These are phyloP conservation scores for Hymenoscyphus salicellus DNA, from an alignment of 2,329 filamentous ascomycete genomes.

Conservation along the genomic window DNA sequence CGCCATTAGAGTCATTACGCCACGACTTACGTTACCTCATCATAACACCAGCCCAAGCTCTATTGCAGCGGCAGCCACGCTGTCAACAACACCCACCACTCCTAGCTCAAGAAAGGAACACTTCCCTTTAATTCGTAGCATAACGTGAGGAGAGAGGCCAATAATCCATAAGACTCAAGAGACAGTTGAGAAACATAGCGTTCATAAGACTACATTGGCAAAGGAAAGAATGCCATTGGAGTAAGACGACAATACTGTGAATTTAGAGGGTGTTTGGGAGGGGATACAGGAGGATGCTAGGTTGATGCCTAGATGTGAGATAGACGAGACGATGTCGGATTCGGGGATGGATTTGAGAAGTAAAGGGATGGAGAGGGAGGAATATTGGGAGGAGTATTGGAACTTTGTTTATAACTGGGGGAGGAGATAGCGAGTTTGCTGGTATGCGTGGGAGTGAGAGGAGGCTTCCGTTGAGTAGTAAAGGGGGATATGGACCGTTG, in stretches of 20 bases:
- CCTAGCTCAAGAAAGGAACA: not conserved
- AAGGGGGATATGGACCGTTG: not conserved
- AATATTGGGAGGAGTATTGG: not conserved
- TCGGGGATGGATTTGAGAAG: not conserved
- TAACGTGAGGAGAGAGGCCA: slow-evolving; percentile 6
- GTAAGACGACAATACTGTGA: not conserved
- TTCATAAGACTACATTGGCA: not conserved
- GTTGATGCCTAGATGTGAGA: slow-evolving; percentile 4
- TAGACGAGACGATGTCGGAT: not conserved
- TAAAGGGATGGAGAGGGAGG: not conserved
- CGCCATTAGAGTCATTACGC: no score
- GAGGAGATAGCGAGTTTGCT: not conserved
- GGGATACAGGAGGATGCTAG: not conserved
- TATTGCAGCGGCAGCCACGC: not conserved
- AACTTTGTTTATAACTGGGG: not conserved
- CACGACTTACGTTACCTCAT: no score
- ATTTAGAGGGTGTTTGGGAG: not conserved
- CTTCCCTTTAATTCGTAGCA: slow-evolving; percentile 3
- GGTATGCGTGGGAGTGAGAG: not conserved
- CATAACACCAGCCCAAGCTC: not conserved
- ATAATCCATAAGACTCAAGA: slow-evolving; percentile 7
- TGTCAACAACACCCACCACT: not conserved
- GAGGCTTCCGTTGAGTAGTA: not conserved
- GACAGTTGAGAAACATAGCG: not conserved
- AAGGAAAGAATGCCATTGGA: slow-evolving; percentile 3